phyloP scores from a whole-genome alignment of 768 basidiomycete species.

The Pleurotus citrinopileatus region DNA sequence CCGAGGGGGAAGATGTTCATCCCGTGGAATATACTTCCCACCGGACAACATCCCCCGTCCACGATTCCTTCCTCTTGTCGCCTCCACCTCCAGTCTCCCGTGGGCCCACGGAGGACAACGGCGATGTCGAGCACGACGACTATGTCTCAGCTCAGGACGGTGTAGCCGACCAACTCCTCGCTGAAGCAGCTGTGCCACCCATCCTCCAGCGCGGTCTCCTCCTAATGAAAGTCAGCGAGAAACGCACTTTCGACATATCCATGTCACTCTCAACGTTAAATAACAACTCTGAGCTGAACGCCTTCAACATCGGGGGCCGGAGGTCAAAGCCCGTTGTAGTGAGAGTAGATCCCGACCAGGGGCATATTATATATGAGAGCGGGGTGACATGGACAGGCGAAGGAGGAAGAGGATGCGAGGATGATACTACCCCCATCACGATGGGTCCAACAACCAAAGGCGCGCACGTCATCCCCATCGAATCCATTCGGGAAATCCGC shows the following conservation, averaged over 20 bases:
- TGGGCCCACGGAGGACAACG: neutral
- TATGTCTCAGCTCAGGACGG: neutral
- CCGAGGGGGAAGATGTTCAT: neutral
- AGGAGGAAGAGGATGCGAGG: constrained; percentile 45
- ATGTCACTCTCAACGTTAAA: neutral
- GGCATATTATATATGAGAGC: constrained; percentile 64
- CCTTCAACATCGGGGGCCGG: constrained; percentile 9
- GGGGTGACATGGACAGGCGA: constrained; percentile 44
- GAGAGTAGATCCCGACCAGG: constrained; percentile 72
- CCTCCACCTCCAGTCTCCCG: neutral
- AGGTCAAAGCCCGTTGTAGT: constrained; percentile 68
- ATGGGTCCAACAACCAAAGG: constrained; percentile 10
- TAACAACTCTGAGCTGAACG: neutral
- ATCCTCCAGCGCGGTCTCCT: constrained; percentile 7
- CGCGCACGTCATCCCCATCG: constrained; percentile 65
- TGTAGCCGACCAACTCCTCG: constrained; percentile 2
- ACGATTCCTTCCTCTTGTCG: neutral
- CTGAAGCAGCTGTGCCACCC: neutral
- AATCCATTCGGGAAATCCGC: constrained; percentile 84
- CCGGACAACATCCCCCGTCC: neutral
- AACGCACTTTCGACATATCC: constrained; percentile 1
- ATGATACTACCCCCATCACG: constrained; percentile 3
- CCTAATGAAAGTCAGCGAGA: constrained; percentile 3
- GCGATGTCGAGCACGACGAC: neutral
- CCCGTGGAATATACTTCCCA: neutral